Evolutionary conservation across 169 alveolate species (phyloP).

Genomic region (Plasmodium adleri): DNA sequence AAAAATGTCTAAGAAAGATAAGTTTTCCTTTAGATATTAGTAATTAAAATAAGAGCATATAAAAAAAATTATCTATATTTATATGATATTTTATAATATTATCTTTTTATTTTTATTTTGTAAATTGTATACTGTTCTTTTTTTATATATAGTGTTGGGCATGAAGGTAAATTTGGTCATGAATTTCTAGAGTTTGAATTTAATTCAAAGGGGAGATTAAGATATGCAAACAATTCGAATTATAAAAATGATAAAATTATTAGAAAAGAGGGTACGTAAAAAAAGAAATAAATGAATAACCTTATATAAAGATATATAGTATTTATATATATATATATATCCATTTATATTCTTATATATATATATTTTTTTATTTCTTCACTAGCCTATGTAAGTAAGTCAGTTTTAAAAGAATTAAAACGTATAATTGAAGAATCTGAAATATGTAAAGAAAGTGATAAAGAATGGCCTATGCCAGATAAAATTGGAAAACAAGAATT

Average conservation of each 20-base stretch:
- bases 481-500: slow-evolving; percentile 97
- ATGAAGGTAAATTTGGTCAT: slow-evolving; percentile 94
- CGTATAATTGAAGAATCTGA: slow-evolving; percentile 92
- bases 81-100: slow-evolving; percentile 21
- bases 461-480: slow-evolving; percentile 97
- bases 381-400: slow-evolving; percentile 86
- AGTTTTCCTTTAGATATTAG: slow-evolving; percentile 74
- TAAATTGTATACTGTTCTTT: slow-evolving; percentile 10
- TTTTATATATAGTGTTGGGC: slow-evolving; percentile 81
- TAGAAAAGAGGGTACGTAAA: slow-evolving; percentile 93
- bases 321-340: neutral
- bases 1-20: slow-evolving; percentile 64
- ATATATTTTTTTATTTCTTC: neutral
- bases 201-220: slow-evolving; percentile 93
- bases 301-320: neutral
- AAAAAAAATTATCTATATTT: neutral
- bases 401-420: slow-evolving; percentile 89
- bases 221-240: slow-evolving; percentile 97
- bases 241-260: slow-evolving; percentile 95
- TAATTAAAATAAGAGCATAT: slow-evolving; percentile 15
- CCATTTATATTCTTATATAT: neutral
- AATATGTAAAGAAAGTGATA: slow-evolving; percentile 93
- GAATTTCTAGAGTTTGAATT: slow-evolving; percentile 98
- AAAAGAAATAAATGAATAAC: neutral
- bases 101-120: neutral